Evolutionary conservation across 805 yeast species (phyloP), one percentile per base, ranked within the genome.

Genomic region (Candida silvatica): DNA sequence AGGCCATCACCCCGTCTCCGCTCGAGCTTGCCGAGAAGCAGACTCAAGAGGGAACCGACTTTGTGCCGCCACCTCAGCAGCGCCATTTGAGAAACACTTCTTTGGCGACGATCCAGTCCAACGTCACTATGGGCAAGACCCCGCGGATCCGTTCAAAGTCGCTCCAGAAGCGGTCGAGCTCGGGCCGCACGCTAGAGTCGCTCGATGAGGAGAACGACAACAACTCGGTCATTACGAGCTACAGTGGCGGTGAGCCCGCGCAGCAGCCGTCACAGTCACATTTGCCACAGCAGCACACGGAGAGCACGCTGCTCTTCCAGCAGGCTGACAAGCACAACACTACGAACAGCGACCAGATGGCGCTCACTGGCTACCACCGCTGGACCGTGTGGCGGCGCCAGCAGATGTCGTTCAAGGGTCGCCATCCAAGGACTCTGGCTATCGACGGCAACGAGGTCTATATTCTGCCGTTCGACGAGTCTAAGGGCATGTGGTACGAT

Each of bases 371-470:
- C 12, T 86, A 86, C 51, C 80, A 80, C 51, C 82, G 82, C 48
- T 90, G 87, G 72, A 78, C 74, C 14, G 94, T 90, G 0, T 84
- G 86, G 83, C 69, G 97, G 48, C 74, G 92, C 40, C 90, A 88
- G 47, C 88, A 87, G 17, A 73, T 80, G 76, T 78, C 94, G 0
- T 77, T 90, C 44, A 74, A 82, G 39, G 77, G 76, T 38, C 69
- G 87, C 36, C 84, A 84, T 41, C 94, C 87, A 47, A 74, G 92
- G 47, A 74, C 87, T 1, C 64, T 90, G 22, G 87, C 92, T 1
- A 74, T 90, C 26, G 97, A 90, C 56, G 97, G 97, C n/a, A 95
- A 86, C 47, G 87, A 86, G 49, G 74, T 90, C 11, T 90, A 88
- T 48, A 72, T 90, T 32, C 74, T 85, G 48, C 96, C 97, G 0